Conservation (phyloP, 2,329 filamentous ascomycete genomes). For the Trichoderma sp. region DNA sequence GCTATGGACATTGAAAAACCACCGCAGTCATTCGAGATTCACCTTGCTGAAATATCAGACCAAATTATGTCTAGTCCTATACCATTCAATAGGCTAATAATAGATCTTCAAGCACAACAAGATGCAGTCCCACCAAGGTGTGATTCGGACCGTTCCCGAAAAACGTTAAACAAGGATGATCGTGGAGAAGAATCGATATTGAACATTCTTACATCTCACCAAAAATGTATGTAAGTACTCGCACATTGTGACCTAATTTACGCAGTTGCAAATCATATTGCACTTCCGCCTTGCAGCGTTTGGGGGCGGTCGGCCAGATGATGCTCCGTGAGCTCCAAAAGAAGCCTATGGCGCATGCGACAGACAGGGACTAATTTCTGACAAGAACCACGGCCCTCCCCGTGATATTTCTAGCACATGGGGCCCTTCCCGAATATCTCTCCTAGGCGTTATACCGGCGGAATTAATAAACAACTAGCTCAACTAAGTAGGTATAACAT, state of each 20-base stretch:
- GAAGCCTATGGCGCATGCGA: not conserved
- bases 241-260: not conserved
- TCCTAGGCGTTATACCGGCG: not conserved
- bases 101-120: not conserved
- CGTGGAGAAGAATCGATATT: not conserved
- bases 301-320: not conserved
- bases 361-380: conserved; percentile 3
- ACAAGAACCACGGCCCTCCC: not conserved
- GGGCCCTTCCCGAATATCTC: not conserved
- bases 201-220: not conserved
- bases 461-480: not conserved
- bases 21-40: not conserved
- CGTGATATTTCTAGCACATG: not conserved
- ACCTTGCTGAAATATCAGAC: not conserved
- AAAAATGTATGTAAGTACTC: not conserved
- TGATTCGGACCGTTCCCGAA: conserved; percentile 5
- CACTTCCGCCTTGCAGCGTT: not conserved
- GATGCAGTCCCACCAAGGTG: not conserved
- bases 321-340: not conserved
- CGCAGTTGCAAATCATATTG: not conserved
- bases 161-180: not conserved
- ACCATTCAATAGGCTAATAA: not conserved
- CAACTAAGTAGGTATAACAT: not conserved
- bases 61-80: not conserved
- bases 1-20: not conserved